phyloP scores from a whole-genome alignment of 176 grass and related monocot genomes.

The Aegilops bicornis region DNA sequence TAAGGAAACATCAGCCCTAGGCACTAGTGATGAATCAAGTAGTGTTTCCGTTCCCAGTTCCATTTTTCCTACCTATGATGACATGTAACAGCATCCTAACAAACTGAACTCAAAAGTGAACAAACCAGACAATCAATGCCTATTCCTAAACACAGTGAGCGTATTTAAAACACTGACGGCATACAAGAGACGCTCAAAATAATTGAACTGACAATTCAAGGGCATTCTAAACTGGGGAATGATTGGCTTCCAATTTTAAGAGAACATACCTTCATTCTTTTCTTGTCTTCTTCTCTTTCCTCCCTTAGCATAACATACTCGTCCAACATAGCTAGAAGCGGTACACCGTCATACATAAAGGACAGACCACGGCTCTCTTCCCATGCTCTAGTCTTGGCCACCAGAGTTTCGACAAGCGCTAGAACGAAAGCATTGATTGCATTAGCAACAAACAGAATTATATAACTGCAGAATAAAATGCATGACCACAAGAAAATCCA shows the following conservation, averaged over 20 bases:
- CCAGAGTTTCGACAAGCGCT: slow-evolving; percentile 96
- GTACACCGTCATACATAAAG: slow-evolving; percentile 97
- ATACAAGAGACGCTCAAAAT: not conserved
- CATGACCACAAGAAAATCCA: not conserved
- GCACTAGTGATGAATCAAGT: not conserved
- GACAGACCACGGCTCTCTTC: slow-evolving; percentile 73
- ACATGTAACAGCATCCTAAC: not conserved
- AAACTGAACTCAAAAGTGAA: not conserved
- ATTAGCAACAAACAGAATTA: slow-evolving; percentile 28
- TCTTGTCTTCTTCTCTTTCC: slow-evolving; percentile 98
- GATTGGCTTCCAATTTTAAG: slow-evolving; percentile 6
- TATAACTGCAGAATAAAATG: not conserved
- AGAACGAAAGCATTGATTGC: slow-evolving; percentile 29
- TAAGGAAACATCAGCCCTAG: not conserved
- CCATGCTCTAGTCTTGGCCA: slow-evolving; percentile 87
- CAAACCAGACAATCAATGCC: not conserved
- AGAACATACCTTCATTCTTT: slow-evolving; percentile 67
- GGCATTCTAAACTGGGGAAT: not conserved
- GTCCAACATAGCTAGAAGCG: slow-evolving; percentile 94
- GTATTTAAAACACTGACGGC: not conserved
- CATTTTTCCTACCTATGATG: not conserved
- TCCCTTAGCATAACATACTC: slow-evolving; percentile 97
- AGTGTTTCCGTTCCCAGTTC: not conserved
- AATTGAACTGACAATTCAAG: not conserved
- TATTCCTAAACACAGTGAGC: not conserved